Evolutionary conservation across 2,329 filamentous ascomycete genomes (phyloP), one percentile per base, ranked within the genome.

Genomic region (Parastagonospora nodorum): DNA sequence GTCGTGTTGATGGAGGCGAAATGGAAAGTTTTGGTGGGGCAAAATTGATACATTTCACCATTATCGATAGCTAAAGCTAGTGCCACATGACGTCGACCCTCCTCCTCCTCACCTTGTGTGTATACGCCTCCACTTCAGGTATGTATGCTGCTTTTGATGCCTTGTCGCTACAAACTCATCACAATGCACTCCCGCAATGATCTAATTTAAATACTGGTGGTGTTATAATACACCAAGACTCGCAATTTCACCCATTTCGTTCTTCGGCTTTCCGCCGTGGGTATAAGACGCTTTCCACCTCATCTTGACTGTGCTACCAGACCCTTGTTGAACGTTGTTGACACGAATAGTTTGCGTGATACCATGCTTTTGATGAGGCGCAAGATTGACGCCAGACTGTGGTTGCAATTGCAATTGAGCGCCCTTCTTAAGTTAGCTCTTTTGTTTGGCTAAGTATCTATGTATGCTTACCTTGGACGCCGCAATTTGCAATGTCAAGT

Each of bases 401-500:
- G 92, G 92, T 62, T 90, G 86, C 24, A 97, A 84, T 66, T 89
- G 84, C 16, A 97, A 81, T 53, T 88, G 86, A 70, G 88, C 94
- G 54, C 88, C 88, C 91, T 95, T 63, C 6, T 10, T 16, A 19
- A 15, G 49, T 67, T 50, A 66, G 55, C 6, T 39, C 16, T 24
- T 1, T n/a, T 14, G 4, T 14, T 12, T 15, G n/a, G 12, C 16
- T 29, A n/a, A 16, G 29, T 43, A 12, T 51, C 5, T 30, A 30
- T 5, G 27, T 5, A 8, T 28, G 29, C 57, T 50, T 60, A 95
- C 92, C 84, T 93, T 97, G 52, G 93, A 94, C 28, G 97, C 93
- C 2, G 94, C 94, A 33, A 96, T 82, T 73, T 96, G 90, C 67
- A 97, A 96, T 51, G 93, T 92, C 28, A 99, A 78, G 57, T 95